Evolutionary conservation across 768 basidiomycete species (phyloP).

Genomic region (Russula sp.): DNA sequence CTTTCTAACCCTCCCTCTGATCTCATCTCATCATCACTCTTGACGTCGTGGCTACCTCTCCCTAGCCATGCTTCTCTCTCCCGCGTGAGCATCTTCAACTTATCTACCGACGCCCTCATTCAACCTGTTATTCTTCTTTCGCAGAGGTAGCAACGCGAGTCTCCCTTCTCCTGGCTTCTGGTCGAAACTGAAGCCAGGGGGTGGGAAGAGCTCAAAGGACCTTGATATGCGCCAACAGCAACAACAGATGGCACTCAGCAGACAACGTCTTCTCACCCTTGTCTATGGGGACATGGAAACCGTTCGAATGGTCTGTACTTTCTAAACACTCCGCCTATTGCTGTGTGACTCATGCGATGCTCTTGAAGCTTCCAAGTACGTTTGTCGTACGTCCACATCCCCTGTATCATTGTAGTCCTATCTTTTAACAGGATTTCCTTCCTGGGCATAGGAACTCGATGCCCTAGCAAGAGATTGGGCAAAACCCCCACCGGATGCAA

Average conservation of each 20-base stretch:
- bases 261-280: slow-evolving; percentile 75
- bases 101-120: slow-evolving; percentile 25
- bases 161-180: slow-evolving; percentile 45
- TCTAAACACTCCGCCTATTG: not conserved
- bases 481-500: slow-evolving; percentile 75
- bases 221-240: slow-evolving; percentile 48
- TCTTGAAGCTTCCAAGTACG: slow-evolving; percentile 56
- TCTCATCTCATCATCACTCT: slow-evolving; percentile 9
- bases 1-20: slow-evolving; percentile 3
- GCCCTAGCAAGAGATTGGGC: slow-evolving; percentile 78
- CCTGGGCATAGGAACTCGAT: slow-evolving; percentile 62
- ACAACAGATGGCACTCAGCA: slow-evolving; percentile 57
- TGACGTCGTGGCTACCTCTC: slow-evolving; percentile 12
- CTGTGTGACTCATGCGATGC: slow-evolving; percentile 2
- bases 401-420: not conserved
- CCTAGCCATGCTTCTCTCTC: slow-evolving; percentile 66
- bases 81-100: slow-evolving; percentile 50
- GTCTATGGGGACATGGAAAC: slow-evolving; percentile 85
- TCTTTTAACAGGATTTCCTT: slow-evolving; percentile 6
- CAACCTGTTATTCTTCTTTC: slow-evolving; percentile 34
- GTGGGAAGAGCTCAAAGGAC: slow-evolving; percentile 43
- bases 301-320: slow-evolving; percentile 53
- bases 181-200: slow-evolving; percentile 58
- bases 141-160: slow-evolving; percentile 62
- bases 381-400: slow-evolving; percentile 46